Evolutionary conservation across 1,284 basidiomycete species (phyloP), one percentile per base, ranked within the genome.

Genomic region (Austropuccinia psidii): DNA sequence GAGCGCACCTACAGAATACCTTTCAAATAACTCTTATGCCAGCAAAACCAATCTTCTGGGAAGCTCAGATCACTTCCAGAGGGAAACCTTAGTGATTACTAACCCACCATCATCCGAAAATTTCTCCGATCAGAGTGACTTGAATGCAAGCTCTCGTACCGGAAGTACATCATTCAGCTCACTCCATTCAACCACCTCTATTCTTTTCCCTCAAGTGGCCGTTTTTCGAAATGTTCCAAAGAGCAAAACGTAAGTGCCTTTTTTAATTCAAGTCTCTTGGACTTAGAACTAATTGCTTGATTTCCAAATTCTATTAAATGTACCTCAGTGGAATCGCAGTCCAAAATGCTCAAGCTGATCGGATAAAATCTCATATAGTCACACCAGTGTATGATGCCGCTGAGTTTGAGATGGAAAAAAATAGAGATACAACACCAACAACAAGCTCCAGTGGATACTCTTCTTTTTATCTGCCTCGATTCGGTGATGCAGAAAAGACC

Each of bases 161-260:
- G 45, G 45, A 5, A 43, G 62, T 47, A 27, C 64, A 54, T 39
- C 33, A 1, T 54, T 54, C 15, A 39, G 2, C 24, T 67, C 64
- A 19, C 33, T n/a, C 4, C 31, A 54, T 24, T 67, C 64, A 24
- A 17, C 35, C 27, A 33, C 35, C 15, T 67, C 64, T 39, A 39
- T 67, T 43, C 39, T 67, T 6, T 67, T 67, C n/a, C 64, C 64
- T 9, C 49, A 67, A 67, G 64, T 67, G 9, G 64, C 64, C 11
- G 55, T 52, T 29, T 67, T 67, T 37, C 52, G 35, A 54, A 54
- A 15, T 54, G 64, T 35, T 8, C 49, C 33, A 1, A 67, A 37
- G 24, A 67, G 55, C 39, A 50, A 67, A 67, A 50, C 64, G 64
- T 67, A 27, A 6, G 64, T 29, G n/a, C n/a, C n/a, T 15, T 27